Conservation (phyloP, 768 basidiomycete species). For the Paxillus involutus region DNA sequence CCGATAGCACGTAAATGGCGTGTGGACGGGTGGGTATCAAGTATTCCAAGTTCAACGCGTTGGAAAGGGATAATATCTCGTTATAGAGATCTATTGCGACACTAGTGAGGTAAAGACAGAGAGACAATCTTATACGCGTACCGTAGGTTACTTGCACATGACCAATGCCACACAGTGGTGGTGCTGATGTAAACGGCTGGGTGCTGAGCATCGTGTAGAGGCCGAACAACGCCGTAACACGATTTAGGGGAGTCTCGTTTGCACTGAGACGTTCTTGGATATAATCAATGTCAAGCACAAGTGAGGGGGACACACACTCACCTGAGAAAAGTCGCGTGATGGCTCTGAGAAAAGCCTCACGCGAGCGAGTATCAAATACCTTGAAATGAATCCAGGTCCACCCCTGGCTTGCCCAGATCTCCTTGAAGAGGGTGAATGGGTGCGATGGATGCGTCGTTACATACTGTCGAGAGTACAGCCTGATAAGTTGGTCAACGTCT, state of each 20-base stretch:
- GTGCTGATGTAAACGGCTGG: constrained; percentile 58
- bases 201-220: constrained; percentile 69
- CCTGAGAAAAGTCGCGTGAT: constrained; percentile 68
- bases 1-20: constrained; percentile 47
- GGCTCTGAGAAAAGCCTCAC: constrained; percentile 60
- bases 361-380: constrained; percentile 64
- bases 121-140: constrained; percentile 20
- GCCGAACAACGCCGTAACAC: constrained; percentile 63
- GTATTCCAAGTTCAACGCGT: constrained; percentile 38
- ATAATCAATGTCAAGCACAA: background rate
- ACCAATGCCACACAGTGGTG: constrained; percentile 47
- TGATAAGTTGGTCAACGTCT: constrained; percentile 58
- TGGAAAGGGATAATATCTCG: constrained; percentile 49
- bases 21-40: constrained; percentile 50
- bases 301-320: constrained; percentile 28
- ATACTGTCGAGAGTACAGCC: constrained; percentile 53
- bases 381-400: constrained; percentile 80
- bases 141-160: constrained; percentile 65
- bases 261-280: constrained; percentile 52
- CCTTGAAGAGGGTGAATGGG: constrained; percentile 74
- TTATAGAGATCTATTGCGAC: constrained; percentile 52
- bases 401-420: constrained; percentile 61
- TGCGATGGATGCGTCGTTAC: constrained; percentile 27
- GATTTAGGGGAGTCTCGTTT: constrained; percentile 52
- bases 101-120: background rate